These are phyloP conservation scores for Stenocarpella maydis DNA, from an alignment of 2,329 filamentous ascomycete genomes.

Conservation along the genomic window DNA sequence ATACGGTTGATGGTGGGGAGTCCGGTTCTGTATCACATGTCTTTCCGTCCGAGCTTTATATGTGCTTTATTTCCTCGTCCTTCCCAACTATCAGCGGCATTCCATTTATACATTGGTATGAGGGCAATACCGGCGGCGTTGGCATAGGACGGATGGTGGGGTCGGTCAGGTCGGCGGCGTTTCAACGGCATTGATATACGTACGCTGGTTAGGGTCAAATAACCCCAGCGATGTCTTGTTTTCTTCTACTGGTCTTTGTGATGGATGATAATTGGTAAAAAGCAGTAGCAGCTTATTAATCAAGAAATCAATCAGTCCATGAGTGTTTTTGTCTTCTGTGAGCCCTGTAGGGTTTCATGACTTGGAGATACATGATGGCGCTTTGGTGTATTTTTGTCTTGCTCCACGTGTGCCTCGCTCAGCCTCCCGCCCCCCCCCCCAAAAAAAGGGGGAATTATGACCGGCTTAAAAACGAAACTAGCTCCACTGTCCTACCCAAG, in stretches of 20 bases:
- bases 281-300: background rate
- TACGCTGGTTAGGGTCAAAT: background rate
- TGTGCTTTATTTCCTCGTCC: background rate
- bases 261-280: slow-evolving; percentile 11
- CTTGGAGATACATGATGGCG: background rate
- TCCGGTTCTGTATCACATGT: background rate
- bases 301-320: slow-evolving; percentile 1
- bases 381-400: background rate
- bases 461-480: too few species aligned
- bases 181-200: background rate
- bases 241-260: background rate
- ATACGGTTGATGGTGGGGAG: background rate
- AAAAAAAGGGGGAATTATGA: too few species aligned
- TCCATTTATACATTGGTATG: slow-evolving; percentile 1
- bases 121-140: slow-evolving; percentile 14
- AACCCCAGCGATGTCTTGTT: background rate
- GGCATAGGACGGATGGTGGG: background rate
- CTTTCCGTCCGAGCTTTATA: background rate
- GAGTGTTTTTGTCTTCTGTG: background rate
- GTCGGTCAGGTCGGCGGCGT: background rate
- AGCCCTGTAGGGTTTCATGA: background rate
- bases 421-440: too few species aligned
- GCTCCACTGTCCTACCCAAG: too few species aligned
- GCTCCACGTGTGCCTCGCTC: background rate
- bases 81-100: slow-evolving; percentile 15